phyloP scores from a whole-genome alignment of 371 early-diverging fungal species.

The Apophysomyces sp. region DNA sequence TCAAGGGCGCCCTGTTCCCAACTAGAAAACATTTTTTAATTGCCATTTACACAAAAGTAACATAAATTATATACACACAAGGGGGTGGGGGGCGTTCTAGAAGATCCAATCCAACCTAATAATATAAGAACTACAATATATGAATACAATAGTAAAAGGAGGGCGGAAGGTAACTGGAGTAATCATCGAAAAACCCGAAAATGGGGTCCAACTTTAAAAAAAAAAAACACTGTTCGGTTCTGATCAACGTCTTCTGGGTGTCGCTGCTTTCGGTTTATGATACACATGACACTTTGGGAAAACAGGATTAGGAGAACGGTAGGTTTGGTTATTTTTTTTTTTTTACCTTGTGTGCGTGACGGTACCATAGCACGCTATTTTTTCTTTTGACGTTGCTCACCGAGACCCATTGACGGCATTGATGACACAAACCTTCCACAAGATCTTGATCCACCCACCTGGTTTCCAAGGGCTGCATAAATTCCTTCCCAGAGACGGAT shows the following conservation, averaged over 20 bases:
- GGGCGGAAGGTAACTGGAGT: background rate
- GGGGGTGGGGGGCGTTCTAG: background rate
- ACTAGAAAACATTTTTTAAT: background rate
- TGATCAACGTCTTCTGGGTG: background rate
- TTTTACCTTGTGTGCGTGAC: slow-evolving; percentile 84
- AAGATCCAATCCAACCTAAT: background rate
- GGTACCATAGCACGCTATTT: slow-evolving; percentile 84
- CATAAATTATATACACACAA: slow-evolving; percentile 1
- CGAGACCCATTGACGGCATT: slow-evolving; percentile 84
- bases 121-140: background rate
- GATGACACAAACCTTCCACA: slow-evolving; percentile 89
- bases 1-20: background rate
- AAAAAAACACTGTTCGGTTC: background rate
- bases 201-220: background rate
- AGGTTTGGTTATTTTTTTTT: background rate
- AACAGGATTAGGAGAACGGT: background rate
- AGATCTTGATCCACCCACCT: slow-evolving; percentile 65
- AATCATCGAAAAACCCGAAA: too few species aligned
- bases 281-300: slow-evolving; percentile 75
- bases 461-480: slow-evolving; percentile 73
- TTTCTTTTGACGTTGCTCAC: slow-evolving; percentile 77
- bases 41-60: background rate
- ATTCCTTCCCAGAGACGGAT: slow-evolving; percentile 81
- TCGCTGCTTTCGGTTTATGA: slow-evolving; percentile 67
- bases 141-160: background rate